Percentiles rank a stretch among this genome's conserved stretches.
phyloP scores from a whole-genome alignment of 306 rosid species.

The Cucumis cinereus region DNA sequence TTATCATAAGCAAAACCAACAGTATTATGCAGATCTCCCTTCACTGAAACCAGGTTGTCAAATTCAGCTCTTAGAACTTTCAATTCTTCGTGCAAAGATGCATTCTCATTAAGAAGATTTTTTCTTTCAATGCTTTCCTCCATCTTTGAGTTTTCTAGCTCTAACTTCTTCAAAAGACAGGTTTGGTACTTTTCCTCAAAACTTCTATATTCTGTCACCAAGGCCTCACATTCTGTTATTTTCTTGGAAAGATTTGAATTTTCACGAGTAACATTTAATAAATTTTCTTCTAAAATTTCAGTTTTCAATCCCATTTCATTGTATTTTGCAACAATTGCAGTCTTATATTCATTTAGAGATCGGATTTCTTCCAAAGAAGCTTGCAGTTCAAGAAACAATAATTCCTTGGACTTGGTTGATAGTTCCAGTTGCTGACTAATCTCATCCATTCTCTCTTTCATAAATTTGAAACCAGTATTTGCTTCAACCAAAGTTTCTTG shows the following conservation, averaged over 20 bases:
- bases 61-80: conserved; percentile 33
- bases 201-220: conserved; percentile 39
- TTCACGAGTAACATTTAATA: conserved; percentile 32
- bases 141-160: conserved; percentile 39
- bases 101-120: conserved; percentile 33
- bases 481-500: conserved; percentile 72
- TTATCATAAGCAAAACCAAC: conserved; percentile 27
- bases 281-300: conserved; percentile 47
- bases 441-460: conserved; percentile 43
- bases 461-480: conserved; percentile 33
- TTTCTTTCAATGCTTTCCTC: conserved; percentile 37
- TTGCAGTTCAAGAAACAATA: conserved; percentile 53
- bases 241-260: conserved; percentile 43
- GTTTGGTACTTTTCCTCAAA: conserved; percentile 42
- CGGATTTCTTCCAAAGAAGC: conserved; percentile 50
- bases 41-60: conserved; percentile 38
- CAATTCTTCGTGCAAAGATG: conserved; percentile 53
- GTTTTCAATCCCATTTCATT: conserved; percentile 52
- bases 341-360: conserved; percentile 49
- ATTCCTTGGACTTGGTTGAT: conserved; percentile 61
- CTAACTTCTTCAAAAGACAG: conserved; percentile 51
- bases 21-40: conserved; percentile 47
- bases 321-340: conserved; percentile 36
- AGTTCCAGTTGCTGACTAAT: conserved; percentile 59
- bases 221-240: conserved; percentile 40